Percentiles rank a stretch among this genome's conserved stretches.
Evolutionary conservation across 1,284 basidiomycete genomes (phyloP).

Genomic region (Pisolithus thermaeus): DNA sequence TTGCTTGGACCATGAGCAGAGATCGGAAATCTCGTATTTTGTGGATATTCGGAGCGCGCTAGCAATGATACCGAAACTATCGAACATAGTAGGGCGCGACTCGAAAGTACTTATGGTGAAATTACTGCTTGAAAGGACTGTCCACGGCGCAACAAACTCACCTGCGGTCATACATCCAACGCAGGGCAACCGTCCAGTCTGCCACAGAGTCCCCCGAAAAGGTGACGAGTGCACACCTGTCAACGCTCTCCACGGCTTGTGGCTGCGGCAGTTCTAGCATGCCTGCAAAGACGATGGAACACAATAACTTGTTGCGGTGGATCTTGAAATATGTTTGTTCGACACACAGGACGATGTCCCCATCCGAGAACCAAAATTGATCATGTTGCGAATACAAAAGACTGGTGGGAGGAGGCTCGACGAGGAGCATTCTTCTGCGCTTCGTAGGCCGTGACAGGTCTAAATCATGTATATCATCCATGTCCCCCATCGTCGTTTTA

Average conservation of each 20-base stretch:
- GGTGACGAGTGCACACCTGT: constrained; percentile 27
- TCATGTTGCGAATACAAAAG: neutral
- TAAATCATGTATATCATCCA: neutral
- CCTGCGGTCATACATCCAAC: constrained; percentile 31
- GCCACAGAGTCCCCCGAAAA: constrained; percentile 7
- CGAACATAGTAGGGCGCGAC: constrained; percentile 17
- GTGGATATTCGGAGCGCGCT: constrained; percentile 30
- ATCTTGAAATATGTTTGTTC: constrained; percentile 19
- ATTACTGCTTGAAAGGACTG: neutral
- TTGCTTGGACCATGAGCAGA: constrained; percentile 24
- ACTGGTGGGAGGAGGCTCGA: neutral
- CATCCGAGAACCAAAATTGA: constrained; percentile 25
- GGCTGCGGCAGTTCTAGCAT: constrained; percentile 32
- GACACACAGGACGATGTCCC: constrained; percentile 25
- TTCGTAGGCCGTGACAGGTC: constrained; percentile 3
- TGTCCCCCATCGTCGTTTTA: neutral
- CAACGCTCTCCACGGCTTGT: constrained; percentile 20
- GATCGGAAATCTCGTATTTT: constrained; percentile 29
- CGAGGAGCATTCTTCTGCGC: neutral
- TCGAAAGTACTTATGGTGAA: constrained; percentile 19
- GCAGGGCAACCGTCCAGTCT: constrained; percentile 27
- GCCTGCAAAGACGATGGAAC: constrained; percentile 19
- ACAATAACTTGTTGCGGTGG: constrained; percentile 13
- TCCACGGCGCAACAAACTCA: constrained; percentile 15
- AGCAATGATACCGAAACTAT: constrained; percentile 23